Base-by-base conservation (phyloP, 768 basidiomycete species). In the Pilatotrama ljubarskyi region DNA sequence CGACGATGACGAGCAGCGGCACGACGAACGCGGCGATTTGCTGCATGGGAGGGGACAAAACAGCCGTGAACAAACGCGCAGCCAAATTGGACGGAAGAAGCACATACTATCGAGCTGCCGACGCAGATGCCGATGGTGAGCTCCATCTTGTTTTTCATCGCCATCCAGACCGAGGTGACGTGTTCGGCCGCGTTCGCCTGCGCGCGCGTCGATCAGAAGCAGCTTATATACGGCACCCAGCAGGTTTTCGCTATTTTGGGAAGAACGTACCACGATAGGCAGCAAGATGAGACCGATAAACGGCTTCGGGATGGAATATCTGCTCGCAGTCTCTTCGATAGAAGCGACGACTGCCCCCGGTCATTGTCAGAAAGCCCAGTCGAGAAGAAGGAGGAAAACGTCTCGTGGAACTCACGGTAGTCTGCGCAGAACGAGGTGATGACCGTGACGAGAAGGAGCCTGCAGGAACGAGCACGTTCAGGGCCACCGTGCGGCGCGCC, bases 401-500 rank as follows among this genome's bases (percentile, higher is more conserved):
- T 26, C 17, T 15, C 2, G 36, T 13, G 20, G 20, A 11, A 83
- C 87, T 68, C 69, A 88, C 91, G 74, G 69, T 85, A 91, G 71
- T 97, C 95, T 26, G 95, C 94, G 64, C 91, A 93, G 76, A 96
- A 93, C 0, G 91, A 82, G 0, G 93, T 96, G 46, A 91, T 69
- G 46, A 95, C 76, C 1, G 95, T 95, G 13, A 92, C 85, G 36
- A 74, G 70, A 36, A 94, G 76, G 7, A 97, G 78, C 52, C 89
- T 88, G 54, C n/a, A 49, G 38, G 29, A 32, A 32, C n/a, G n/a
- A 61, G 35, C 29, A 50, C 48, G 41, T 8, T 44, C 37, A 42
- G 58, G 15, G 40, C 18, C 42, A 8, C 18, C 40, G 40, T 20
- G 15, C 26, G 25, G 18, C 42, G 11, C 3, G 24, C 51, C 24